Base-by-base conservation (phyloP, 2,329 filamentous ascomycete species). In the Mycosphaerella sp. region DNA sequence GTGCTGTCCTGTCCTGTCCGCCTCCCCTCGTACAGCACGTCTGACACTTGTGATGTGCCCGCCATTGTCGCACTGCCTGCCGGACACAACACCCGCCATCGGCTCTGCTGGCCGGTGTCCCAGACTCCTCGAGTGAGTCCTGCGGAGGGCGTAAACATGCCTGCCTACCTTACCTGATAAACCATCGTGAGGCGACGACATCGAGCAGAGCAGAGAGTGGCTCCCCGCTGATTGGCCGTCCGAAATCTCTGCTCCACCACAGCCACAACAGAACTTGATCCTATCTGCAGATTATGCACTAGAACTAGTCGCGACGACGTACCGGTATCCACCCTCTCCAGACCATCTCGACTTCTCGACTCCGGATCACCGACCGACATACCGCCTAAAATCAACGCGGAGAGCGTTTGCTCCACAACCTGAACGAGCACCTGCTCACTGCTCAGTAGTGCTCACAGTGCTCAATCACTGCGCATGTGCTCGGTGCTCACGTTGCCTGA, bases 161-260 rank as follows among this genome's bases (percentile, higher is more conserved):
- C 18, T 21, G 4, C 4, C n/a, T n/a, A n/a, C n/a, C n/a, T n/a
- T n/a, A n/a, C 28, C 35, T 48, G 48, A 41, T 16, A 40, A 27
- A 46, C 30, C 46, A 50, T 30, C 50, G 45, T 41, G 45, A 46
- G 36, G 40, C 37, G 35, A 41, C 37, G 35, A 16, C 37, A 39
- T 44, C 48, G 44, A 52, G 40, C 13, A 34, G 44, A 53, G 53
- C 54, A 30, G 30, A n/a, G 32, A 28, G 10, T 18, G 12, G 17
- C 28, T 5, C 9, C 17, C 18, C 13, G 51, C 35, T n/a, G n/a
- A 56, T 56, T 56, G 50, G 54, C 28, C 42, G 12, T 25, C 36
- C 44, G 34, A 55, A 55, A 44, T 47, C 50, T 53, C 46, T 53
- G 50, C 45, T 49, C 45, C 50, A 53, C 50, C 44, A 32, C 51